Percentiles rank a stretch among this genome's conserved stretches.
phyloP scores from a whole-genome alignment of 2,329 filamentous ascomycete species.

The Drechslera avenae region DNA sequence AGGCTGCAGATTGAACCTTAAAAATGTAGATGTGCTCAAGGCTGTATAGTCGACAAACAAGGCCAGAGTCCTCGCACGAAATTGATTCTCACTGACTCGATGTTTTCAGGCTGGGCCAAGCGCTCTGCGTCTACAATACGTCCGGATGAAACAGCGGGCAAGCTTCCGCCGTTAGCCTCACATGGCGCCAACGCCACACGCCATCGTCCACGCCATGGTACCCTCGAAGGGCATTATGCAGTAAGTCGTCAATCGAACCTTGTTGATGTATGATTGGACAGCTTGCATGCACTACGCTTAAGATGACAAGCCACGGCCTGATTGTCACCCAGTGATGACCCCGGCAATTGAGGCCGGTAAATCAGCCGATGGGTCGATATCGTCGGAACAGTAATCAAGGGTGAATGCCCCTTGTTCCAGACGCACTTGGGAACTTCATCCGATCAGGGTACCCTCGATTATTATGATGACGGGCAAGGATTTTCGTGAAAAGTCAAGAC shows the following conservation, averaged over 20 bases:
- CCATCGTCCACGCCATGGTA: background rate
- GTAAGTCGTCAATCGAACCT: background rate
- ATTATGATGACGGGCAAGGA: background rate
- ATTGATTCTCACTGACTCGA: background rate
- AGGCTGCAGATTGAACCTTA: background rate
- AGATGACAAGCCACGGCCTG: background rate
- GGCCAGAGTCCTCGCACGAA: no score
- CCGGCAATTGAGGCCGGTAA: background rate
- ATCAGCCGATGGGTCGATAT: background rate
- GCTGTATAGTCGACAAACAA: no score
- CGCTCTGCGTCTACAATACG: no score
- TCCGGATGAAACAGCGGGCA: background rate
- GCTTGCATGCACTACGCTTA: background rate
- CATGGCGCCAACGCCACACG: background rate
- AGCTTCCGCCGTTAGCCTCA: background rate
- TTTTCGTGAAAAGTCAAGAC: background rate
- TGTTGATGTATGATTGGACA: background rate
- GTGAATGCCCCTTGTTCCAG: background rate
- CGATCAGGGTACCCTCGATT: background rate
- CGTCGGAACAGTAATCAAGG: background rate
- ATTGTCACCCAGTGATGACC: background rate
- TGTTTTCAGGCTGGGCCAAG: background rate
- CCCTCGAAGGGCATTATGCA: background rate
- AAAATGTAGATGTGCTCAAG: no score
- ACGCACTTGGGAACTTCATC: background rate